Base-by-base conservation (phyloP, 1,139 yeast genomes). In the Lodderomyces pseudojiufengensis region DNA sequence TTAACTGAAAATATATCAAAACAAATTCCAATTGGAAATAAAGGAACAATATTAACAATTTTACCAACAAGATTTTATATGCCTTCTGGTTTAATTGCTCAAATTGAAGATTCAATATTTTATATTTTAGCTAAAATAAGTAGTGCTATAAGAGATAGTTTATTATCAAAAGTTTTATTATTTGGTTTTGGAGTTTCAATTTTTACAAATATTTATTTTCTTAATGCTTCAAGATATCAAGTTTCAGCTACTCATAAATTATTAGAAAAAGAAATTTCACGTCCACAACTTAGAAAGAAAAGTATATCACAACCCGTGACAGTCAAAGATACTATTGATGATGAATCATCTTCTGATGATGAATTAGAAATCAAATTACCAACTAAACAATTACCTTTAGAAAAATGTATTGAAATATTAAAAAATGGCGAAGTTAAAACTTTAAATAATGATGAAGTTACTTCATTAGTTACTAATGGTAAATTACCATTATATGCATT, bases 401-500 rank as follows among this genome's bases (percentile, higher is more conserved):
- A 84, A 4, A 87, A 83, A 44, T 72, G 88, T 43, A 66, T 73
- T 32, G 70, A 69, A 11, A 56, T 77, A 18, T 60, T 85, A 67
- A 82, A 86, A 54, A 78, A 76, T 2, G 97, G 97, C 18, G 70
- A 78, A 29, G 76, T 86, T 27, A 74, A 76, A 48, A 66, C 76
- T 15, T 73, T 92, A 45, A 65, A 65, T 38, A 78, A 92, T 55
- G 81, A 77, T 33, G 96, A 92, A 60, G 75, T 92, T 41, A 72
- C 83, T 5, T 63, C 76, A 2, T 74, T 92, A 44, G 90, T 84
- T 29, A 72, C 78, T 11, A 63, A 75, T 10, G 95, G 95, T 27
- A 85, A 85, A 54, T 65, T 94, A 41, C 97, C 98, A 22, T 66
- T 92, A 40, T 90, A 94, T 57, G 96, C 97, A 0, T 73, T 94